These are phyloP conservation scores for Byssochlamys sp. DNA, from an alignment of 2,329 filamentous ascomycete genomes.

Conservation along the genomic window DNA sequence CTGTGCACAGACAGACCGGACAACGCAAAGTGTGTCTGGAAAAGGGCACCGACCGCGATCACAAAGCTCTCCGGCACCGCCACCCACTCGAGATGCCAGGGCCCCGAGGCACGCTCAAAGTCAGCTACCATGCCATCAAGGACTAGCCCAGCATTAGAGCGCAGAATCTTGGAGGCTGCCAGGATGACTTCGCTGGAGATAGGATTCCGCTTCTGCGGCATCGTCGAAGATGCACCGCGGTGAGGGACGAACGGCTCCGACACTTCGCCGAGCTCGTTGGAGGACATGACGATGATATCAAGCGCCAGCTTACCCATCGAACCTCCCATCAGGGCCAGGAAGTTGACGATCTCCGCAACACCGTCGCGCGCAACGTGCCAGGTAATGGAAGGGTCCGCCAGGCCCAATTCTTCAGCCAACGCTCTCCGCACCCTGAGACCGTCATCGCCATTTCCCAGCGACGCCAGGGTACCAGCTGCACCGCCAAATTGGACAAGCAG, in stretches of 20 bases:
- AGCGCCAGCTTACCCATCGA: constrained; percentile 47
- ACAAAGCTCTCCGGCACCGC: constrained; percentile 48
- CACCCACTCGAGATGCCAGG: constrained; percentile 52
- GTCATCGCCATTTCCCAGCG: constrained; percentile 39
- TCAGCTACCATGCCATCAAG: constrained; percentile 50
- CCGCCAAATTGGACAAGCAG: constrained; percentile 49
- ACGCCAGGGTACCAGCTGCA: constrained; percentile 47
- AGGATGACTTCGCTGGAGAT: constrained; percentile 50
- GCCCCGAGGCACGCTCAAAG: constrained; percentile 49
- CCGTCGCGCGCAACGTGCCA: constrained; percentile 50
- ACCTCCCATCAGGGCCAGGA: constrained; percentile 45
- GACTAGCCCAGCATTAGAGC: constrained; percentile 43
- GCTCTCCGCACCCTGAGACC: constrained; percentile 42
- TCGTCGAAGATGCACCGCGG: constrained; percentile 46
- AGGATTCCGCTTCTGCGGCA: constrained; percentile 52
- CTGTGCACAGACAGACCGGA: constrained; percentile 44
- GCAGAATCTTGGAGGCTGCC: constrained; percentile 45
- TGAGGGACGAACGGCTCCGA: constrained; percentile 48
- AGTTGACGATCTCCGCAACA: constrained; percentile 45
- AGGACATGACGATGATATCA: constrained; percentile 50
- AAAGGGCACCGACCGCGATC: constrained; percentile 42
- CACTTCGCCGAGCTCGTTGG: constrained; percentile 47
- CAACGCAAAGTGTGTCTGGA: constrained; percentile 47
- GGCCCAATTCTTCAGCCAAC: constrained; percentile 40
- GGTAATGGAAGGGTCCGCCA: constrained; percentile 44